These are phyloP conservation scores for Neurospora africana DNA, from an alignment of 495 filamentous ascomycete species.

Conservation along the genomic window DNA sequence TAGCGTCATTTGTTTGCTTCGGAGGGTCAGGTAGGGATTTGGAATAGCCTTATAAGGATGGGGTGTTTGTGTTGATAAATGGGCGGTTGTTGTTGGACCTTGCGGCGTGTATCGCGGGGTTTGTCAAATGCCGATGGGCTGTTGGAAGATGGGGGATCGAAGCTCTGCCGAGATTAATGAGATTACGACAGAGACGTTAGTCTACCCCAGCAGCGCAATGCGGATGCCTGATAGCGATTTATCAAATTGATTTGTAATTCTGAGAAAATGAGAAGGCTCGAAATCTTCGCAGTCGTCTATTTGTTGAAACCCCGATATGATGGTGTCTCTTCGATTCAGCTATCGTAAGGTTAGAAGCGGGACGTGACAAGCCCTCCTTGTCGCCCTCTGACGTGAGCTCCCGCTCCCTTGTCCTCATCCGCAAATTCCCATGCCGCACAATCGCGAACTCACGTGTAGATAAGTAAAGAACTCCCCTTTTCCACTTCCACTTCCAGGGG, in stretches of 20 bases:
- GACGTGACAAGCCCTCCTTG: background rate
- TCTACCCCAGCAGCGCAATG: background rate
- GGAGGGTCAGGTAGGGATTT: background rate
- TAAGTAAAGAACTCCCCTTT: background rate
- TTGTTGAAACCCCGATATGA: background rate
- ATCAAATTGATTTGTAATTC: background rate
- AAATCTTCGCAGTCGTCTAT: background rate
- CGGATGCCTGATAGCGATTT: background rate
- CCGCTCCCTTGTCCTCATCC: background rate
- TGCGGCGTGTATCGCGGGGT: background rate
- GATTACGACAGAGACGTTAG: background rate
- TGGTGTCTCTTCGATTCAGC: background rate
- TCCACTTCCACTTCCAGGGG: background rate
- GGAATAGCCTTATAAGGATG: background rate
- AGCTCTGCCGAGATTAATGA: background rate
- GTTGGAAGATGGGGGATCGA: background rate
- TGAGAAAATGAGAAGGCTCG: background rate
- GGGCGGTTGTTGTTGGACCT: background rate
- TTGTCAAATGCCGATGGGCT: background rate
- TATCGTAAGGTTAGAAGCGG: background rate
- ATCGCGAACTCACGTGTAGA: background rate
- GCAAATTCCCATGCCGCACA: background rate
- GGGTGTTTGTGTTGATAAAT: background rate
- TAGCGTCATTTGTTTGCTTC: conserved; percentile 29
- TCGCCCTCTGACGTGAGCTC: background rate